Base-by-base conservation (phyloP, 345 rosid species). In the Aethionema arabicum region DNA sequence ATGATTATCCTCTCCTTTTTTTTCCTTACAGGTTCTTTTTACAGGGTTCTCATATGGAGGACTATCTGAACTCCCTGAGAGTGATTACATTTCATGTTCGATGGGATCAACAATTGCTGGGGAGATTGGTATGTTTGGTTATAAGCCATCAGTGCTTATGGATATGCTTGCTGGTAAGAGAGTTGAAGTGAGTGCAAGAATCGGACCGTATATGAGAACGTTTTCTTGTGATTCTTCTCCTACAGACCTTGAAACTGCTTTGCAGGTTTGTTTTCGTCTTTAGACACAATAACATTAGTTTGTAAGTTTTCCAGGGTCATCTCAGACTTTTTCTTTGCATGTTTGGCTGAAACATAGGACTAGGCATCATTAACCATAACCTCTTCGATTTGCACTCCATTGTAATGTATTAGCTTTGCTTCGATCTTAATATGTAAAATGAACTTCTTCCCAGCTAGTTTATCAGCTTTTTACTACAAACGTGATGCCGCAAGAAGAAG, bases 81-180 rank as follows among this genome's bases (percentile, higher is more conserved):
- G 67, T 48, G 87, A 87, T 63, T 90, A 85, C 68, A 72, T 85
- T 70, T 90, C 97, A 29, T 90, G 85, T 72, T 79, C 87, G 41
- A 85, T 90, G 91, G 97, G 85, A 56, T 81, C 95, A 74, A 81
- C 82, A 5, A 85, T 88, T 82, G 95, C 98, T 40, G 90, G 86
- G 70, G 98, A 88, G 74, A 85, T 86, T 59, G 98, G 98, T 53
- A 74, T 86, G 16, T 91, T 83, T 83, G 98, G 98, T 48, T 81
- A 88, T 69, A 86, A 81, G 69, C 98, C 96, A 38, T 78, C 95
- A 31, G 56, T 91, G 69, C 77, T 88, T 56, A 80, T 78, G 86
- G 98, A 91, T 65, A 86, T 91, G 95, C 90, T 91, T 61, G 98
- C 96, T 65, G 91, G 98, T 55, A 91, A 91, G 81, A 84, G 98